phyloP scores from a whole-genome alignment of 2,329 filamentous ascomycete species.

The Bimuria novae-zelandiae region DNA sequence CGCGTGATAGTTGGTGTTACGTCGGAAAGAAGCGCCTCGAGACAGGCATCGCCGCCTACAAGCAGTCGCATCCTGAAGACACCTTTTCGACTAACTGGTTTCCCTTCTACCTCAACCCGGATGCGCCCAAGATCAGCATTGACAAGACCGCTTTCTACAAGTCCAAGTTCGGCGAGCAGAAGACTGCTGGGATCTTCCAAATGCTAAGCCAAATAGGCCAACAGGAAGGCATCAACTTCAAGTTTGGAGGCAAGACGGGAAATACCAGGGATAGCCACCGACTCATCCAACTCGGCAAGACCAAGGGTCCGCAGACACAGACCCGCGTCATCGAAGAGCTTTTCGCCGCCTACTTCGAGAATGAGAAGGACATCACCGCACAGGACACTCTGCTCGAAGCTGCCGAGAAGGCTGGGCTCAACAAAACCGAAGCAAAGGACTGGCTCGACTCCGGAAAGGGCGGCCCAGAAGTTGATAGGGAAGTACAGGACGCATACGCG shows the following conservation, averaged over 20 bases:
- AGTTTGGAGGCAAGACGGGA: conserved; percentile 71
- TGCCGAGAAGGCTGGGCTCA: conserved; percentile 51
- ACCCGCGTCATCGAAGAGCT: conserved; percentile 47
- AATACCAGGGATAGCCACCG: conserved; percentile 81
- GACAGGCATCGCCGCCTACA: conserved; percentile 70
- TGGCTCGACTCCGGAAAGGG: conserved; percentile 53
- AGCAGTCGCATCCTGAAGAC: conserved; percentile 66
- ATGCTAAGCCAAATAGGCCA: conserved; percentile 64
- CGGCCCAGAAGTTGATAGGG: conserved; percentile 52
- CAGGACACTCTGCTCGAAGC: conserved; percentile 47
- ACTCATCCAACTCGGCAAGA: conserved; percentile 67
- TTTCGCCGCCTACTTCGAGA: conserved; percentile 52
- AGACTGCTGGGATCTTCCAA: conserved; percentile 61
- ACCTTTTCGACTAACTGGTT: conserved; percentile 76
- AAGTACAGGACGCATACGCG: conserved; percentile 50
- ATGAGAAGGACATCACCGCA: conserved; percentile 54
- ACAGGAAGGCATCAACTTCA: conserved; percentile 73
- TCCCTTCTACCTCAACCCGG: conserved; percentile 80
- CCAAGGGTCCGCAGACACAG: conserved; percentile 57
- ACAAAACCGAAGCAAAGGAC: conserved; percentile 48
- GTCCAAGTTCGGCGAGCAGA: conserved; percentile 66
- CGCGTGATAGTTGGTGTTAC: conserved; percentile 60
- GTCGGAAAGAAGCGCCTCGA: conserved; percentile 77
- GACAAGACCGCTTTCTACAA: conserved; percentile 64
- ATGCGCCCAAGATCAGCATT: conserved; percentile 56